Conservation (phyloP, 805 yeast genomes). For the Tetrapisispora phaffii region DNA sequence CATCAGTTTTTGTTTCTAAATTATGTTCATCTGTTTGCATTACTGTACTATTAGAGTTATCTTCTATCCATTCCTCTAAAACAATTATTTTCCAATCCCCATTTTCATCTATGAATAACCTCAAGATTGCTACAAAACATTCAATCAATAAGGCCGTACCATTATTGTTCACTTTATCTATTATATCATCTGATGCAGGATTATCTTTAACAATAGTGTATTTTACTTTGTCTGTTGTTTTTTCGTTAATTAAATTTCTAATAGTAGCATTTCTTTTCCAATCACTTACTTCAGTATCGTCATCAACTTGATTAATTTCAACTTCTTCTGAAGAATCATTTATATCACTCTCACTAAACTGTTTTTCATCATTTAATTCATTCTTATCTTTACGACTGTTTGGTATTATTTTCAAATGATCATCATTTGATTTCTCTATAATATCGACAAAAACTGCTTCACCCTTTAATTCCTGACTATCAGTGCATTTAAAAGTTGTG, state of each 20-base stretch:
- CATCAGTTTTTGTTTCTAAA: no score
- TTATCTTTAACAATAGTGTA: constrained; percentile 14
- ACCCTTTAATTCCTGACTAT: constrained; percentile 21
- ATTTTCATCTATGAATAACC: constrained; percentile 25
- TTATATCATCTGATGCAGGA: constrained; percentile 17
- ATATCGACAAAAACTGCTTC: constrained; percentile 16
- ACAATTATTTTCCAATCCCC: constrained; percentile 28
- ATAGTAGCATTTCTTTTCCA: constrained; percentile 17
- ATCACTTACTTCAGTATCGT: constrained; percentile 9
- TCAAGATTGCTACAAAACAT: constrained; percentile 20
- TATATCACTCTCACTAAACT: not conserved
- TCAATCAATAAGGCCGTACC: constrained; percentile 24
- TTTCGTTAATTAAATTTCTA: constrained; percentile 11
- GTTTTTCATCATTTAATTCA: not conserved
- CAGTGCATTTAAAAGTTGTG: constrained; percentile 23
- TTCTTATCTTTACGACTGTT: not conserved
- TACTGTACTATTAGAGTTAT: not conserved
- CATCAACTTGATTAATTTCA: not conserved
- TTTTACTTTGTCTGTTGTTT: constrained; percentile 6
- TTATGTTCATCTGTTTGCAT: no score
- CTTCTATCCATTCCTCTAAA: constrained; percentile 23
- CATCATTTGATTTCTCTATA: not conserved
- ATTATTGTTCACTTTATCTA: constrained; percentile 19
- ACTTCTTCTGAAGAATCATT: not conserved
- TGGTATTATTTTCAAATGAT: not conserved